A percentile compares a stretch with the other conserved stretches of the same genome.
Evolutionary conservation across 2,329 filamentous ascomycete species (phyloP).

Genomic region (Trichoderma simmonsii): DNA sequence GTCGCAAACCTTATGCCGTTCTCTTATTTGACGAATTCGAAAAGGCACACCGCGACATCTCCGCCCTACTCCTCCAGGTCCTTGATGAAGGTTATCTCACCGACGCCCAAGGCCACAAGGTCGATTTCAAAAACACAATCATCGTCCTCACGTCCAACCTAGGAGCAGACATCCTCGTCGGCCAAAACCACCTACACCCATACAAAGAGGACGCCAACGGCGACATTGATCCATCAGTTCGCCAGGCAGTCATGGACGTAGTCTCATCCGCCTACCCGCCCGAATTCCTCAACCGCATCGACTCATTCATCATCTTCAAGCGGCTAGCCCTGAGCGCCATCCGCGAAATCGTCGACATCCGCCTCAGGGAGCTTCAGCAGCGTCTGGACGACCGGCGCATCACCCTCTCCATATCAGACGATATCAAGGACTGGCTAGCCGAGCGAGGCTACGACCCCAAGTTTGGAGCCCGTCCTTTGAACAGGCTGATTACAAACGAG

Average conservation of each 20-base stretch:
- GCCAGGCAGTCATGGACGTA: constrained; percentile 82
- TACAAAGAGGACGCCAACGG: constrained; percentile 62
- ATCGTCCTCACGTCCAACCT: constrained; percentile 96
- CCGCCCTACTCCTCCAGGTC: constrained; percentile 85
- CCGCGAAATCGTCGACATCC: constrained; percentile 90
- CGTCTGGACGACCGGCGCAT: constrained; percentile 85
- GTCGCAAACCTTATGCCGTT: constrained; percentile 92
- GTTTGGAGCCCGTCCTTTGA: constrained; percentile 87
- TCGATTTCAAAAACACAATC: constrained; percentile 94
- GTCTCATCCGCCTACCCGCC: constrained; percentile 74
- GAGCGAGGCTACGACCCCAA: constrained; percentile 87
- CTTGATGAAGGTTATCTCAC: constrained; percentile 95
- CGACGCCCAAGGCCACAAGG: constrained; percentile 91
- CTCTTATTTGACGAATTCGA: constrained; percentile 97
- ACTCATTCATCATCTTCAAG: constrained; percentile 96
- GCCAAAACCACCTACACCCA: constrained; percentile 62
- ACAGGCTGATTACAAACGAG: constrained; percentile 84
- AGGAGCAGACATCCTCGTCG: constrained; percentile 86
- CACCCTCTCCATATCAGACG: constrained; percentile 63
- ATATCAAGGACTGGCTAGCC: constrained; percentile 82
- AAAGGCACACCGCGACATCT: constrained; percentile 94
- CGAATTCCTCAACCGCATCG: constrained; percentile 94
- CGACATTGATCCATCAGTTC: constrained; percentile 69
- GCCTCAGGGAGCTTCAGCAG: constrained; percentile 76
- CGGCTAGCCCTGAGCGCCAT: constrained; percentile 74